phyloP scores from a whole-genome alignment of 441 rosid species.

The Raphanus hybrid region DNA sequence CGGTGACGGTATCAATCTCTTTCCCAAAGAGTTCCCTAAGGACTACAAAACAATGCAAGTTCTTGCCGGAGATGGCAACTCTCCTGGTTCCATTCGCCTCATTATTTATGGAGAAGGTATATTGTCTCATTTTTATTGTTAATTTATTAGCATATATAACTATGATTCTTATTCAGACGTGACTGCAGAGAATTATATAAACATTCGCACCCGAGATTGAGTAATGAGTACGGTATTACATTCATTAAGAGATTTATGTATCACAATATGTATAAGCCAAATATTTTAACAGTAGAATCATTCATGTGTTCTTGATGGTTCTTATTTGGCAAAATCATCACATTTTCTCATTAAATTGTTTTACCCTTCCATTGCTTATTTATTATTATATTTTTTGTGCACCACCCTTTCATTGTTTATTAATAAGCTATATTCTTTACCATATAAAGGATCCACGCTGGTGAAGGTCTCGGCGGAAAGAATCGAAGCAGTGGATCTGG shows the following conservation, averaged over 20 bases:
- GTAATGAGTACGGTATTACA: background rate
- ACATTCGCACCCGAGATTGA: background rate
- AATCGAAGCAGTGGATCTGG: slow-evolving; percentile 74
- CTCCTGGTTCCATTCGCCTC: slow-evolving; percentile 73
- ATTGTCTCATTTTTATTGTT: background rate
- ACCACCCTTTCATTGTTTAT: no score
- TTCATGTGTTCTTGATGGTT: slow-evolving; percentile 5
- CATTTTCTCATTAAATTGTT: background rate
- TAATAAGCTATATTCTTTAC: background rate
- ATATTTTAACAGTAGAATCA: background rate
- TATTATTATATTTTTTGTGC: no score
- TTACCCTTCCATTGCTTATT: background rate
- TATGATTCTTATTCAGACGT: background rate
- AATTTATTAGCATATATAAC: background rate
- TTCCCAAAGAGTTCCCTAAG: slow-evolving; percentile 73
- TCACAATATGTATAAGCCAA: background rate
- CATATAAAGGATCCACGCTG: slow-evolving; percentile 60
- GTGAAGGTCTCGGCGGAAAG: slow-evolving; percentile 73
- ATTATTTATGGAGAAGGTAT: slow-evolving; percentile 59
- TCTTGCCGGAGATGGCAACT: slow-evolving; percentile 82
- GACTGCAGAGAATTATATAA: background rate
- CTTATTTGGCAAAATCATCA: background rate
- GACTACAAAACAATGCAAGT: slow-evolving; percentile 81
- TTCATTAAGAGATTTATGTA: background rate
- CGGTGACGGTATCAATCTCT: slow-evolving; percentile 66